These are phyloP conservation scores for Bruguiera gymnorhiza DNA, from an alignment of 345 rosid species.

Conservation along the genomic window DNA sequence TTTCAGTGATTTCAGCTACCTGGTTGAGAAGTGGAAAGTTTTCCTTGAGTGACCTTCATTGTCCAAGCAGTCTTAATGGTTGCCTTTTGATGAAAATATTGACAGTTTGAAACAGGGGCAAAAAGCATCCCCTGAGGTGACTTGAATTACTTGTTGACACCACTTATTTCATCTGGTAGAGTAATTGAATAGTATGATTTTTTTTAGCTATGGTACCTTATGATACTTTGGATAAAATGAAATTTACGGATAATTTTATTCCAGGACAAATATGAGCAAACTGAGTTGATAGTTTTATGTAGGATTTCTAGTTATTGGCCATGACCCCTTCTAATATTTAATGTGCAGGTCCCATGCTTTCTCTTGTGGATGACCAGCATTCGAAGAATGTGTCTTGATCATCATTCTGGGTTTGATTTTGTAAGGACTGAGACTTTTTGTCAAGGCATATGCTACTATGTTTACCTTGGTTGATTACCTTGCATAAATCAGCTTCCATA, in stretches of 20 bases:
- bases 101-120: background rate
- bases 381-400: conserved; percentile 72
- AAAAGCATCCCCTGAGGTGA: background rate
- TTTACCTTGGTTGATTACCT: background rate
- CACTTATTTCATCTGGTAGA: background rate
- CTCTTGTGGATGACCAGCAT: conserved; percentile 74
- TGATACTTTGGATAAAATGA: too few species aligned
- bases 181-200: background rate
- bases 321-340: conserved; percentile 9
- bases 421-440: conserved; percentile 41
- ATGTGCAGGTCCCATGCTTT: conserved; percentile 73
- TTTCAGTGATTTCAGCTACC: too few species aligned
- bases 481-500: background rate
- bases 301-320: background rate
- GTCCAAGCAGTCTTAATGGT: too few species aligned
- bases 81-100: background rate
- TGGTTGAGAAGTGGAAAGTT: too few species aligned
- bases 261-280: background rate
- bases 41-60: too few species aligned
- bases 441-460: background rate
- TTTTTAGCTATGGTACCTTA: too few species aligned
- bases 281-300: background rate
- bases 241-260: background rate
- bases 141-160: background rate
- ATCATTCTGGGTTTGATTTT: conserved; percentile 83